Base-by-base conservation (phyloP, 768 basidiomycete genomes). In the Melanogaster broomeanus region DNA sequence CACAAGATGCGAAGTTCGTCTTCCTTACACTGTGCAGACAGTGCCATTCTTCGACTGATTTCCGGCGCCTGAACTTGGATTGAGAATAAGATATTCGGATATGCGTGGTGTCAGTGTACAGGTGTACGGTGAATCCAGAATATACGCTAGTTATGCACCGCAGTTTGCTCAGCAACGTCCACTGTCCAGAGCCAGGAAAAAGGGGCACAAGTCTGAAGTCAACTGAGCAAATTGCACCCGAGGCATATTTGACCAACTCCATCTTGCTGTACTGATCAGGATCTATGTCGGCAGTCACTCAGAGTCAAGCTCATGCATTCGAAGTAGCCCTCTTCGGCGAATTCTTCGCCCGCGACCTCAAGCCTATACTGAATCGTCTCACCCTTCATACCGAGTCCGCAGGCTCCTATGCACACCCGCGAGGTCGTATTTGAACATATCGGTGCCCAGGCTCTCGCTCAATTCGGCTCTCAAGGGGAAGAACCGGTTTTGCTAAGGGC, bases 311-410 rank as follows among this genome's bases (percentile, higher is more conserved):
- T 11, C 83, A 87, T 61, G 78, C 77, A 46, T 92, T 91, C 63
- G 89, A 92, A 73, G 86, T 91, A 50, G 87, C 87, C 0, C 82
- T 92, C 55, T 89, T 86, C 49, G 90, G 87, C 54, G 88, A 90
- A 62, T 90, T 92, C 74, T 88, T 87, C 56, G 68, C 88, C 28
- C 78, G 82, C 39, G 89, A 92, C 58, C 82, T 92, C 35, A 82
- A 84, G 61, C 71, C 87, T 0, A 84, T 93, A 55, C 76, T 92
- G 47, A 89, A 93, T 68, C 81, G 90, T 33, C 83, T 92, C 52
- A 90, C 90, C 11, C 77, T 93, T 21, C 85, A 90, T 61, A 83
- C 83, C 72, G 90, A 93, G 65, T 88, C 86, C 9, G 85, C 88
- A n/a, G 28, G 75, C 80, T 45, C 79, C 78, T 4, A 84, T 90